Base-by-base conservation (phyloP, 2,329 filamentous ascomycete genomes). In the Thelonectria discophora region DNA sequence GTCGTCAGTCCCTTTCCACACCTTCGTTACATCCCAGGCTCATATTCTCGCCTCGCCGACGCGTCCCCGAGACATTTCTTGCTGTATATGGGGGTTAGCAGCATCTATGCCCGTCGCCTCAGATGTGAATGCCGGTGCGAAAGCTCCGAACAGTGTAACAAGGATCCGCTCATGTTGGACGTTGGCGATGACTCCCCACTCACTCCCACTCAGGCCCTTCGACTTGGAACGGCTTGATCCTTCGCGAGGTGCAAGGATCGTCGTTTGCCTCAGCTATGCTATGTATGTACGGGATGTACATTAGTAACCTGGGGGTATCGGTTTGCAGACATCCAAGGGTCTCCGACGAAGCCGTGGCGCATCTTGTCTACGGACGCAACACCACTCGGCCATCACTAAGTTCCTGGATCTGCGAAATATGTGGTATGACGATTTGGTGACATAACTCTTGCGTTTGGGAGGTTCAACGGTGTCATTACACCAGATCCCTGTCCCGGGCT, bases 1-100 rank as follows among this genome's bases (percentile, higher is more conserved):
- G 61, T 65, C 64, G 60, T 66, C 66, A 64, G 69, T 66, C 63
- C 55, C 51, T 48, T 58, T 64, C 49, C 55, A 24, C 69, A 67
- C 69, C 65, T 60, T 57, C 40, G 58, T 57, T 50, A 61, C 58
- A 50, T 61, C 58, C 55, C 48, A 43, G 55, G 58, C 50, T 17
- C 43, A 57, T 55, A 42, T 54, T 55, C 57, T 70, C 60, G 62
- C 61, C 67, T 56, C 64, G 17, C 66, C 64, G 57, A 62, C 63
- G 62, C 62, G 61, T 65, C 54, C 59, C 32, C 15, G 32, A n/a
- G 42, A 40, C 45, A 62, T 59, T 48, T 15, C 17, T 46, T 12
- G 46, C 47, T 34, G 58, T 42, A 49, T 51, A 37, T 27, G 49
- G 43, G 53, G 49, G 48, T 50, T 49, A 52, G 39, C 54, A 57